phyloP scores from a whole-genome alignment of 352 stramenopile species.

The Ophiocytium majus region DNA sequence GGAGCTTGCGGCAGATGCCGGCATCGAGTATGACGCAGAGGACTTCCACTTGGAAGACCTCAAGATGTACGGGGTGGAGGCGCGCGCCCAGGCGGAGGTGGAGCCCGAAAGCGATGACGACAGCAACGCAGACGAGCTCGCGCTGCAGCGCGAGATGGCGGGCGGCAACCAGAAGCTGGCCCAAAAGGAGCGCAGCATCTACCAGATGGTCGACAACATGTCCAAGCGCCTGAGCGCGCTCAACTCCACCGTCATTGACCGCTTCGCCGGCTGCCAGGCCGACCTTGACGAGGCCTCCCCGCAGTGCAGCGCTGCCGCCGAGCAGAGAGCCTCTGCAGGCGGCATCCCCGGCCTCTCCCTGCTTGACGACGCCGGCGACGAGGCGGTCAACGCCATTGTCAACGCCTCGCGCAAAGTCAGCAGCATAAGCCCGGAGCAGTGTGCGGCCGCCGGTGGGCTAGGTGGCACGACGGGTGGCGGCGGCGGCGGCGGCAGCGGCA shows the following conservation, averaged over 20 bases:
- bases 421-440: too few relatives aligned
- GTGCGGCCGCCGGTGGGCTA: neutral
- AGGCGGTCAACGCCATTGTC: too few relatives aligned
- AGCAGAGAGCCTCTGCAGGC: constrained; percentile 16
- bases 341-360: neutral
- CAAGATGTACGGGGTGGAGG: constrained; percentile 43
- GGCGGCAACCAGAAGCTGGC: constrained; percentile 49
- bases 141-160: neutral
- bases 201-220: constrained; percentile 58
- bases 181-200: constrained; percentile 58
- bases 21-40: constrained; percentile 43
- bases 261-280: constrained; percentile 50
- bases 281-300: constrained; percentile 44
- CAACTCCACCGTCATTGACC: constrained; percentile 50
- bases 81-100: constrained; percentile 21
- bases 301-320: constrained; percentile 16
- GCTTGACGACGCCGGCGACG: neutral
- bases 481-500: neutral
- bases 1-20: constrained; percentile 36
- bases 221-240: constrained; percentile 50
- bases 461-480: neutral
- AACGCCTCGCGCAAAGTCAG: too few relatives aligned
- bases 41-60: constrained; percentile 52
- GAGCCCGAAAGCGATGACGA: neutral
- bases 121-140: constrained; percentile 6